Percentiles rank a stretch among this genome's conserved stretches.
Evolutionary conservation across 148 eudicot species (phyloP).

Genomic region (Fagopyrum esculentum): DNA sequence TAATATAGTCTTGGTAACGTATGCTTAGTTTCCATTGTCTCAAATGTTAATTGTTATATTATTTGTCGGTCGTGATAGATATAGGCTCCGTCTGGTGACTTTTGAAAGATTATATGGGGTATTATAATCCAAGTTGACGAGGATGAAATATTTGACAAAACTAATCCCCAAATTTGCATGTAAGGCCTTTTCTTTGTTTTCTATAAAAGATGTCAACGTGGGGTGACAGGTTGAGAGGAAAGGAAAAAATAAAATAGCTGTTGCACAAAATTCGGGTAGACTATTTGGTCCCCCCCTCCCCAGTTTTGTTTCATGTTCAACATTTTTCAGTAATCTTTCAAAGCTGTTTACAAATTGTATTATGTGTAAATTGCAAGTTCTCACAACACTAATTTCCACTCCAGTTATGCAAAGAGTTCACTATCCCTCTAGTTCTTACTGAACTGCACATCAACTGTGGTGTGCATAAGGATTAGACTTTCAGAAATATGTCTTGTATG

Average conservation of each 20-base stretch:
- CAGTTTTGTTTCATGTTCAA: not conserved
- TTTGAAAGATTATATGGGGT: no score
- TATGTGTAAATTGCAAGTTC: not conserved
- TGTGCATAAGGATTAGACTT: not conserved
- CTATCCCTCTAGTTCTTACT: not conserved
- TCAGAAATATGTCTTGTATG: not conserved
- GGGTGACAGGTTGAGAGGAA: not conserved
- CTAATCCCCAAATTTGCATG: no score
- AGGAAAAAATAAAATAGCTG: not conserved
- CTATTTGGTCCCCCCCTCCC: not conserved
- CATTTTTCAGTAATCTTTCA: not conserved
- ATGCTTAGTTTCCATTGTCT: slow-evolving; percentile 16
- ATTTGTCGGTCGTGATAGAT: not conserved
- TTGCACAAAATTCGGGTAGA: no score
- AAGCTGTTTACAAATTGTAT: not conserved
- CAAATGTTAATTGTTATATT: not conserved
- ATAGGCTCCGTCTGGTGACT: not conserved
- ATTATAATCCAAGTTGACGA: no score
- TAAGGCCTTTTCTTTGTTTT: no score
- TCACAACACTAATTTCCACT: not conserved
- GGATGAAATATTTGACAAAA: no score
- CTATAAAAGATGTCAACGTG: not conserved
- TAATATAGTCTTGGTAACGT: slow-evolving; percentile 81
- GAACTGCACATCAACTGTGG: not conserved
- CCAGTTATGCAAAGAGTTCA: not conserved